Conservation (phyloP, 371 early-diverging fungal genomes). For the Phascolomyces articulosus region DNA sequence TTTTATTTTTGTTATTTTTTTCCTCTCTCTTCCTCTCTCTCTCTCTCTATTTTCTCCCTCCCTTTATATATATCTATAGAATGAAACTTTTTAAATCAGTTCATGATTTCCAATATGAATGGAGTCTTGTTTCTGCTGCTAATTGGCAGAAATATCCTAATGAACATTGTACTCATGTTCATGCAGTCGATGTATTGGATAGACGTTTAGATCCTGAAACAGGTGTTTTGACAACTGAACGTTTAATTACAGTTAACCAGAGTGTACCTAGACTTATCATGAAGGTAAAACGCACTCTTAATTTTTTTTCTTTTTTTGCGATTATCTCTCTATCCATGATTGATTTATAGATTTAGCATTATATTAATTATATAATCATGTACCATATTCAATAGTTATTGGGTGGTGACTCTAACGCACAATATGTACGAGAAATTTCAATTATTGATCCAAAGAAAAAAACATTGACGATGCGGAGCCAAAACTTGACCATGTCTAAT, state of each 20-base stretch:
- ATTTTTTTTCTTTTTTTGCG: too few species aligned
- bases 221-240: slow-evolving; percentile 86
- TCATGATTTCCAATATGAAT: slow-evolving; percentile 76
- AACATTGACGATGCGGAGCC: slow-evolving; percentile 71
- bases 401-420: slow-evolving; percentile 58
- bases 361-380: background rate
- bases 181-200: slow-evolving; percentile 87
- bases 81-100: slow-evolving; percentile 83
- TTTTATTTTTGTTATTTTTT: background rate
- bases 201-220: slow-evolving; percentile 81
- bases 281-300: too few species aligned
- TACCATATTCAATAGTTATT: slow-evolving; percentile 48
- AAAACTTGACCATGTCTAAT: slow-evolving; percentile 76
- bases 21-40: background rate
- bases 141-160: slow-evolving; percentile 98
- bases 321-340: too few species aligned
- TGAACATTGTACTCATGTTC: slow-evolving; percentile 87
- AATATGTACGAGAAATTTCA: slow-evolving; percentile 88
- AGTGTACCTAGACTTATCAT: slow-evolving; percentile 78
- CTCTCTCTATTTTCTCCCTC: too few species aligned
- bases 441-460: slow-evolving; percentile 80
- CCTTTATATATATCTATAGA: background rate
- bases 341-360: too few species aligned
- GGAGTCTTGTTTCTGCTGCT: slow-evolving; percentile 88
- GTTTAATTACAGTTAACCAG: slow-evolving; percentile 89